Conservation (phyloP, 441 rosid species). For the Brassica hybrid region DNA sequence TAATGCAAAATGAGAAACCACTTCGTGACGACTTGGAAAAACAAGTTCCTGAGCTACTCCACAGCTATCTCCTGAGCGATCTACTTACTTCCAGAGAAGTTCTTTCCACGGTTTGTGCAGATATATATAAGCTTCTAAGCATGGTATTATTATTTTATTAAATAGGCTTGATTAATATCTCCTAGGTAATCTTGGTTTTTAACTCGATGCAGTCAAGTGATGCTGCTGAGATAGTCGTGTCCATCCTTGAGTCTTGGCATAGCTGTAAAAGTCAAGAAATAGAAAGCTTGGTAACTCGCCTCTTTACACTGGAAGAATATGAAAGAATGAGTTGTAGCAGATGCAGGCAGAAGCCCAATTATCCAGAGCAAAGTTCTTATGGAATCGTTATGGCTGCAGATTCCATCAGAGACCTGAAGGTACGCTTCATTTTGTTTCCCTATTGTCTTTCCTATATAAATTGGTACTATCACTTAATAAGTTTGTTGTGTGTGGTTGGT, state of each 20-base stretch:
- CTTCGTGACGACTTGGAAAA: background rate
- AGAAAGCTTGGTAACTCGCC: slow-evolving; percentile 22
- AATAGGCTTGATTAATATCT: background rate
- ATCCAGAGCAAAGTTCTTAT: slow-evolving; percentile 34
- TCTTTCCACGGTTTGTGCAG: slow-evolving; percentile 2
- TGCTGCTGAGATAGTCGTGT: slow-evolving; percentile 31
- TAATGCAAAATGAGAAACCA: background rate
- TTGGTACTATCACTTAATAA: background rate
- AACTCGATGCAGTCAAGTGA: slow-evolving; percentile 6
- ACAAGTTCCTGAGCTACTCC: background rate
- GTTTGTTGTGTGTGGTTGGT: background rate
- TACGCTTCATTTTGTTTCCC: background rate
- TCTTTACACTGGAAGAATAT: slow-evolving; percentile 22
- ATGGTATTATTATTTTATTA: background rate
- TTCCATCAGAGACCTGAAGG: no score
- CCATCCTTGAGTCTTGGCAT: slow-evolving; percentile 33
- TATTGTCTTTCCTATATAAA: background rate
- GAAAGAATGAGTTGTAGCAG: slow-evolving; percentile 29
- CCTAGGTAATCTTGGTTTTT: background rate
- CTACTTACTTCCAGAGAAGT: slow-evolving; percentile 20
- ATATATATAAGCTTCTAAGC: slow-evolving; percentile 3
- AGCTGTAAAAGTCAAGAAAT: slow-evolving; percentile 21
- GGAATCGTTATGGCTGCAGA: slow-evolving; percentile 24
- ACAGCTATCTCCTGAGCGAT: slow-evolving; percentile 8
- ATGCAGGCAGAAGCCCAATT: slow-evolving; percentile 24